These are phyloP conservation scores for Pleurotus giganteus DNA, from an alignment of 768 basidiomycete genomes.

Conservation along the genomic window DNA sequence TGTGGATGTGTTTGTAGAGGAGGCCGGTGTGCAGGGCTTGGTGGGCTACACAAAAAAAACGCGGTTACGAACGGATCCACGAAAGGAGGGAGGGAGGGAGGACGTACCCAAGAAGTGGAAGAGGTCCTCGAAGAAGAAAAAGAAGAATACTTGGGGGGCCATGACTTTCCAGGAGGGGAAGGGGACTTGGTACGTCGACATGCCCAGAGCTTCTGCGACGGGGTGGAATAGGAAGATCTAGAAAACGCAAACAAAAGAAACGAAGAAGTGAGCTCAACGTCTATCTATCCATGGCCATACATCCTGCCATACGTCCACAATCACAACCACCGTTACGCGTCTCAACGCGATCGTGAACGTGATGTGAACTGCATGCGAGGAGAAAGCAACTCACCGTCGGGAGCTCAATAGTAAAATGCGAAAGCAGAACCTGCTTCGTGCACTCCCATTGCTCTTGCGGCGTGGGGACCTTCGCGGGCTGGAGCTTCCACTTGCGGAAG, in stretches of 20 bases:
- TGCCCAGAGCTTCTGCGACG: conserved; percentile 81
- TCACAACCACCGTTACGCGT: too few relatives aligned
- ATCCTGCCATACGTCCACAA: too few relatives aligned
- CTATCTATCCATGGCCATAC: not conserved
- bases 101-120: conserved; percentile 84
- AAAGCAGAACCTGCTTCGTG: conserved; percentile 89
- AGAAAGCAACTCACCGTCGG: conserved; percentile 65
- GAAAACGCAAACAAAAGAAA: too few relatives aligned
- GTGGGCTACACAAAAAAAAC: conserved; percentile 56
- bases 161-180: conserved; percentile 75
- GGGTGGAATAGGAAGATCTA: conserved; percentile 94
- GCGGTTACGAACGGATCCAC: not conserved
- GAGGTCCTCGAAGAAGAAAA: conserved; percentile 95
- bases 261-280: not conserved
- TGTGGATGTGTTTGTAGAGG: conserved; percentile 92
- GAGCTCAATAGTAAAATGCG: conserved; percentile 94
- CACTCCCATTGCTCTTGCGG: conserved; percentile 89
- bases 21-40: conserved; percentile 82
- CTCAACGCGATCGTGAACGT: too few relatives aligned
- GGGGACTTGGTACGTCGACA: conserved; percentile 92
- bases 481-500: conserved; percentile 93
- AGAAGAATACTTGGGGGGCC: conserved; percentile 75
- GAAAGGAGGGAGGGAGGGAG: conserved; percentile 1
- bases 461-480: conserved; percentile 82
- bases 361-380: too few relatives aligned